Base-by-base conservation (phyloP, 2,329 filamentous ascomycete species). In the Fusarium longipes region DNA sequence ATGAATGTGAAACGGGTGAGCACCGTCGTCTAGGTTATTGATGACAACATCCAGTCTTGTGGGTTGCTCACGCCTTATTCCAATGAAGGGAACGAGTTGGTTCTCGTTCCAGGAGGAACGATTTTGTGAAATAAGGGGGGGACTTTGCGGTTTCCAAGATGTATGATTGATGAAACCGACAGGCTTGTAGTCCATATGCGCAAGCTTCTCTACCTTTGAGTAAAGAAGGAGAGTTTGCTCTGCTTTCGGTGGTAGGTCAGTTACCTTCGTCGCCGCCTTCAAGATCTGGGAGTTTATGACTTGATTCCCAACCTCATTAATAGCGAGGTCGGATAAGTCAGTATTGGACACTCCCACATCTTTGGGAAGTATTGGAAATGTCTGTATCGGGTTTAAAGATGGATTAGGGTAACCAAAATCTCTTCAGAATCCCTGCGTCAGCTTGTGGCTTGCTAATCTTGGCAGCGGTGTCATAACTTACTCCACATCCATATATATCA, bases 91-190 rank as follows among this genome's bases (percentile, higher is more conserved):
- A 1, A 61, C 15, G 3, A 61, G 24, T n/a, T 61, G 58, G 1
- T 47, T 36, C 1, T 35, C 56, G 1, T 61, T 12, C 58, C 58
- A 61, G 2, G 7, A 2, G 0, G 24, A 45, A 1, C 39, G 39
- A 1, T 55, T 45, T 8, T 54, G 56, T 5, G 47, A 40, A 2
- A 32, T 2, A 1, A 61, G 33, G 4, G 58, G 33, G 5, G 47
- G 56, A 3, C 5, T 9, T 20, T 61, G 47, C 7, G 45, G 56
- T 6, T 44, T n/a, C 58, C 58, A 61, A 7, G 58, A 61, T 2
- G 56, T 61, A 25, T 61, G 58, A 2, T 61, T 61, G 2, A 61
- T 27, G 6, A 61, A 61, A 3, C 45, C 48, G 6, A 61, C 58
- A 9, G 58, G 58, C 6, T 51, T 33, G 12, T 61, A 61, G 12